Evolutionary conservation across 1,284 basidiomycete species (phyloP).

Genomic region (Gomphus bonarii): DNA sequence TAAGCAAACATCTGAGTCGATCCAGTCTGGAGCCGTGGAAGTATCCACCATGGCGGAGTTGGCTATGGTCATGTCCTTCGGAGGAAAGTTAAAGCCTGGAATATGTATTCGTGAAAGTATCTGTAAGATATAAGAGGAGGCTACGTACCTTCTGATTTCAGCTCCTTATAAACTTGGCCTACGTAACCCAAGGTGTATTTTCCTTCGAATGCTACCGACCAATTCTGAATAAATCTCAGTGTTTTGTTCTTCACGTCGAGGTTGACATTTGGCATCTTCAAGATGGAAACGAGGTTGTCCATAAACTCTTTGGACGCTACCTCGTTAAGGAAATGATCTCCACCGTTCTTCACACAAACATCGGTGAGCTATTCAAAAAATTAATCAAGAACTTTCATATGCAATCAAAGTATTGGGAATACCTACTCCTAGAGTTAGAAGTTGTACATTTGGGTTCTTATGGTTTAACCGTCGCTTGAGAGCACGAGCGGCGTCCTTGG

Average conservation of each 20-base stretch:
- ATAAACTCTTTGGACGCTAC: slow-evolving; percentile 86
- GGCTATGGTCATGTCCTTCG: slow-evolving; percentile 57
- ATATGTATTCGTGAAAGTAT: slow-evolving; percentile 7
- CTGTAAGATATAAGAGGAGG: not conserved
- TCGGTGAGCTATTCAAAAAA: slow-evolving; percentile 57
- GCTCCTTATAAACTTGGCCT: slow-evolving; percentile 69
- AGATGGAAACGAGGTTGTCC: slow-evolving; percentile 81
- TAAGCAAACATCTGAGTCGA: slow-evolving; percentile 91
- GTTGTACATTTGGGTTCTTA: slow-evolving; percentile 94
- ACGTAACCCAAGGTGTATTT: slow-evolving; percentile 71
- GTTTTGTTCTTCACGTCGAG: slow-evolving; percentile 80
- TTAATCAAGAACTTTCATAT: slow-evolving; percentile 9
- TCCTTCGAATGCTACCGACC: slow-evolving; percentile 84
- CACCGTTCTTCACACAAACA: slow-evolving; percentile 95
- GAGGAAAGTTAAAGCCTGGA: slow-evolving; percentile 74
- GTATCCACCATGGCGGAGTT: slow-evolving; percentile 82
- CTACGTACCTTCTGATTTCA: slow-evolving; percentile 61
- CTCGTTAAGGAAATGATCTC: slow-evolving; percentile 82
- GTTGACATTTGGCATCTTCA: slow-evolving; percentile 66
- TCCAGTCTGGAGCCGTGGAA: slow-evolving; percentile 89
- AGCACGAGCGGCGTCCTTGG: slow-evolving; percentile 83
- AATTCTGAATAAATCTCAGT: slow-evolving; percentile 78
- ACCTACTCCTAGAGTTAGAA: slow-evolving; percentile 76
- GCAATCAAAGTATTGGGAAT: slow-evolving; percentile 1
- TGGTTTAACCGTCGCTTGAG: slow-evolving; percentile 84